Evolutionary conservation across 768 basidiomycete genomes (phyloP).

Genomic region (Pisolithus sp.): DNA sequence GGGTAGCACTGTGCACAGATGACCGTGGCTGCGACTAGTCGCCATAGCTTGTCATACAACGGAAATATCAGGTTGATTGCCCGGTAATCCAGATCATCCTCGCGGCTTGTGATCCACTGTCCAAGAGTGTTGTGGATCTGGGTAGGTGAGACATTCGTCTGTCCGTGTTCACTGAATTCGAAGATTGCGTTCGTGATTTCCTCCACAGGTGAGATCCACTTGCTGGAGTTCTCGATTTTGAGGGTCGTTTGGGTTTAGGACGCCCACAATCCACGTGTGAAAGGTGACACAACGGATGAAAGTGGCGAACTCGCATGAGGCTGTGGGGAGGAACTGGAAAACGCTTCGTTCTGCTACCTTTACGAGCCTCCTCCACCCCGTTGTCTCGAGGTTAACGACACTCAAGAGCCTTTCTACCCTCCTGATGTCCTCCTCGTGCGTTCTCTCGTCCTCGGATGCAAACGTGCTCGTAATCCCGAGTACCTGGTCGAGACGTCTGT

Average conservation of each 20-base stretch:
- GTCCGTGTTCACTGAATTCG: slow-evolving; percentile 34
- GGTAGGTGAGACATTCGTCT: slow-evolving; percentile 21
- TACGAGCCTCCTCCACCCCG: background rate
- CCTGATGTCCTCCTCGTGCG: slow-evolving; percentile 27
- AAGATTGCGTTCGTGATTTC: slow-evolving; percentile 38
- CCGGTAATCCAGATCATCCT: slow-evolving; percentile 1
- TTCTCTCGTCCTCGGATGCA: slow-evolving; percentile 28
- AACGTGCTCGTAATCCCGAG: slow-evolving; percentile 37
- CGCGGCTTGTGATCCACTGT: slow-evolving; percentile 31
- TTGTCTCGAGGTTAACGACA: background rate
- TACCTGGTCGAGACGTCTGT: background rate
- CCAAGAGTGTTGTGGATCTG: slow-evolving; percentile 33
- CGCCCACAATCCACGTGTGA: slow-evolving; percentile 34
- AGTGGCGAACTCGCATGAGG: slow-evolving; percentile 24
- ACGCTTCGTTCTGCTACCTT: background rate
- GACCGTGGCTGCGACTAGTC: slow-evolving; percentile 46
- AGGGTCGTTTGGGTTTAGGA: slow-evolving; percentile 26
- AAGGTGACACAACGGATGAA: slow-evolving; percentile 43
- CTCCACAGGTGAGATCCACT: slow-evolving; percentile 27
- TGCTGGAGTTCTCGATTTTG: slow-evolving; percentile 21
- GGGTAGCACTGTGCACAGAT: slow-evolving; percentile 25
- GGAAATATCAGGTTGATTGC: slow-evolving; percentile 52
- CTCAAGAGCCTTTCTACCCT: background rate
- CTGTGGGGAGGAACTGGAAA: background rate
- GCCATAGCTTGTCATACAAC: slow-evolving; percentile 58